These are phyloP conservation scores for Suhomyces ambrosiae DNA, from an alignment of 1,139 yeast genomes.

Conservation along the genomic window DNA sequence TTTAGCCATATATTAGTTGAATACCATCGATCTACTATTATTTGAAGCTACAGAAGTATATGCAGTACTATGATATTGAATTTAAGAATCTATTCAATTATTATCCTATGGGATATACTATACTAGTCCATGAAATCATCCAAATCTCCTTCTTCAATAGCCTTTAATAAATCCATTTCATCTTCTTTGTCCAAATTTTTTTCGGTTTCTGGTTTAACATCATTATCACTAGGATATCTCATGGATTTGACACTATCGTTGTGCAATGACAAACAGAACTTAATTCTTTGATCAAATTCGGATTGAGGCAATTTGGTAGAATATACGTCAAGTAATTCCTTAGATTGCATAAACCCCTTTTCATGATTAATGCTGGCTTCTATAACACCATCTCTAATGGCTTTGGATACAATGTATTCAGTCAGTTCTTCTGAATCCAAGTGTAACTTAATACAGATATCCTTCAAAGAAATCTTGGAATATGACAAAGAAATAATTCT, in stretches of 20 bases:
- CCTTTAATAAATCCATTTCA: conserved; percentile 48
- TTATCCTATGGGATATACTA: neutral
- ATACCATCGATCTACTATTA: too few species aligned
- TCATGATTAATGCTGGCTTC: conserved; percentile 94
- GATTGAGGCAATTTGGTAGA: conserved; percentile 85
- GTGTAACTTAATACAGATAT: conserved; percentile 84
- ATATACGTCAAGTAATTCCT: conserved; percentile 83
- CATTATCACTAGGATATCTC: conserved; percentile 73
- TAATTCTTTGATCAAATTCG: conserved; percentile 90
- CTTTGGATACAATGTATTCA: conserved; percentile 94
- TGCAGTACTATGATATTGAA: conserved; percentile 2
- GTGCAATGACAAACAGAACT: conserved; percentile 86
- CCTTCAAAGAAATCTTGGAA: conserved; percentile 87
- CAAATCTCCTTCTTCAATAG: conserved; percentile 52
- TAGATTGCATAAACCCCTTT: conserved; percentile 88
- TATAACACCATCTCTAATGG: conserved; percentile 96
- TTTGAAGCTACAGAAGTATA: neutral
- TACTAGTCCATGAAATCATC: conserved; percentile 51
- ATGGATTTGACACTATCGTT: conserved; percentile 93
- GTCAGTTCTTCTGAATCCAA: conserved; percentile 94
- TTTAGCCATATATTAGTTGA: too few species aligned
- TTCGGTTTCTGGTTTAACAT: conserved; percentile 23
- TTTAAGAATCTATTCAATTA: neutral
- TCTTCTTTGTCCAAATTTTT: conserved; percentile 38
- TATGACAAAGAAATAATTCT: conserved; percentile 91